Conservation (phyloP, 805 yeast genomes). For the Cyberlindnera mississippiensis region DNA sequence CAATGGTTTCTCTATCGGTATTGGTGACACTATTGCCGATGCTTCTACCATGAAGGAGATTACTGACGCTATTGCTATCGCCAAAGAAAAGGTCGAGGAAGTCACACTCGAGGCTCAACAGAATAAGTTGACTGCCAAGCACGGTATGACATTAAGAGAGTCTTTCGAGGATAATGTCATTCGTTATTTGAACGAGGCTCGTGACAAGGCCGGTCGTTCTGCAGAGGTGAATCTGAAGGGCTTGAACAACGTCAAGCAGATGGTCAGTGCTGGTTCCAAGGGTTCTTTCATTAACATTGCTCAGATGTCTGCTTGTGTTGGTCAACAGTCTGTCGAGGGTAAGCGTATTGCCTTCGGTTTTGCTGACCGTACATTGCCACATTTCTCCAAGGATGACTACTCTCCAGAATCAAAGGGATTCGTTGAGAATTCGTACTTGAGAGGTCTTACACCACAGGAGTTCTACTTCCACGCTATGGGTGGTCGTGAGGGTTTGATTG, state of each 20-base stretch:
- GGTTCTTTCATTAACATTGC: slow-evolving; percentile 99
- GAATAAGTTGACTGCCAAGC: slow-evolving; percentile 86
- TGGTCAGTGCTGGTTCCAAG: slow-evolving; percentile 98
- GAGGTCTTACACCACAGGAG: slow-evolving; percentile 98
- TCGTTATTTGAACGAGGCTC: slow-evolving; percentile 91
- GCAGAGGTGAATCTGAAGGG: slow-evolving; percentile 96
- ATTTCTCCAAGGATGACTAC: slow-evolving; percentile 96
- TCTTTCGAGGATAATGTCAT: slow-evolving; percentile 97
- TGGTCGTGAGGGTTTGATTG: slow-evolving; percentile 99
- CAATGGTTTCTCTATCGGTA: slow-evolving; percentile 97
- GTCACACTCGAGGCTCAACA: slow-evolving; percentile 90
- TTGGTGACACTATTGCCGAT: slow-evolving; percentile 99
- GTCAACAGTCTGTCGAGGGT: slow-evolving; percentile 99
- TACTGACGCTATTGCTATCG: slow-evolving; percentile 88
- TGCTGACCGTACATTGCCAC: slow-evolving; percentile 94
- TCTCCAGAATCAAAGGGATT: slow-evolving; percentile 98
- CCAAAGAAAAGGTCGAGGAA: slow-evolving; percentile 91
- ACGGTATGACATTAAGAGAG: slow-evolving; percentile 99
- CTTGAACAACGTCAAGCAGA: slow-evolving; percentile 93
- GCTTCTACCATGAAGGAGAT: slow-evolving; percentile 92
- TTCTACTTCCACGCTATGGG: slow-evolving; percentile 99
- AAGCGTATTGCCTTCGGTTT: slow-evolving; percentile 98
- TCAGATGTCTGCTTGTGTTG: slow-evolving; percentile 99
- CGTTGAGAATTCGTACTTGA: slow-evolving; percentile 92
- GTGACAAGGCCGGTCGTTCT: slow-evolving; percentile 98